phyloP scores from a whole-genome alignment of 441 rosid species.

The Daphne laureola region DNA sequence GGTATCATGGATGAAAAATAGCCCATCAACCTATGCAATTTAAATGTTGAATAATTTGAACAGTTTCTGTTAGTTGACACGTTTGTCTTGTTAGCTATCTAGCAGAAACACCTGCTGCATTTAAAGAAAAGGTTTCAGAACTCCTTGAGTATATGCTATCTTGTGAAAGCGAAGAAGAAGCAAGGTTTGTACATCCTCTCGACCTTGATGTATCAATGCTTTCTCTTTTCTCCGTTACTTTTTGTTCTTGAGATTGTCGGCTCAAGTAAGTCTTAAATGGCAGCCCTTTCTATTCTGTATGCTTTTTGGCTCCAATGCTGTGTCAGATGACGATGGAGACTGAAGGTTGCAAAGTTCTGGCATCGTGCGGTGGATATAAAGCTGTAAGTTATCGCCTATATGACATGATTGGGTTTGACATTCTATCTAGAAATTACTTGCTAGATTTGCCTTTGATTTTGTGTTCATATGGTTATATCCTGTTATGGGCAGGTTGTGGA shows the following conservation, averaged over 20 bases:
- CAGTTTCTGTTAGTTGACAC: slow-evolving; percentile 4
- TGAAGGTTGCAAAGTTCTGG: slow-evolving; percentile 66
- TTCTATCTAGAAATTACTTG: too few relatives aligned
- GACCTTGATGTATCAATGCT: background rate
- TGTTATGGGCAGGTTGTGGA: slow-evolving; percentile 51
- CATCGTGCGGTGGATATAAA: slow-evolving; percentile 49
- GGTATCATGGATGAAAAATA: slow-evolving; percentile 4
- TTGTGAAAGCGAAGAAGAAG: slow-evolving; percentile 82
- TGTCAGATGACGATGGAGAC: slow-evolving; percentile 73
- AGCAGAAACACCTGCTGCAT: slow-evolving; percentile 76
- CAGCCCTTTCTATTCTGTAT: slow-evolving; percentile 68
- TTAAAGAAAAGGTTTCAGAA: slow-evolving; percentile 62
- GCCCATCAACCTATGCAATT: slow-evolving; percentile 8
- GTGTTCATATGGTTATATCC: too few relatives aligned
- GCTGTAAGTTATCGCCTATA: slow-evolving; percentile 38
- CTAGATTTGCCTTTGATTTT: too few relatives aligned
- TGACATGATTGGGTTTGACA: background rate
- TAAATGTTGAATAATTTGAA: background rate
- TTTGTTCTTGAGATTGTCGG: slow-evolving; percentile 12
- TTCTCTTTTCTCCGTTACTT: slow-evolving; percentile 1
- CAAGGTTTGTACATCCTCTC: slow-evolving; percentile 41
- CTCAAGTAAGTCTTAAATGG: slow-evolving; percentile 16
- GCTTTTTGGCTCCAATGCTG: slow-evolving; percentile 86
- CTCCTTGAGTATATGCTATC: slow-evolving; percentile 72
- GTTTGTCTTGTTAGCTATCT: slow-evolving; percentile 54